Evolutionary conservation across 192 early-diverging fungal genomes (phyloP).

Genomic region (Umbelopsis ramanniana): DNA sequence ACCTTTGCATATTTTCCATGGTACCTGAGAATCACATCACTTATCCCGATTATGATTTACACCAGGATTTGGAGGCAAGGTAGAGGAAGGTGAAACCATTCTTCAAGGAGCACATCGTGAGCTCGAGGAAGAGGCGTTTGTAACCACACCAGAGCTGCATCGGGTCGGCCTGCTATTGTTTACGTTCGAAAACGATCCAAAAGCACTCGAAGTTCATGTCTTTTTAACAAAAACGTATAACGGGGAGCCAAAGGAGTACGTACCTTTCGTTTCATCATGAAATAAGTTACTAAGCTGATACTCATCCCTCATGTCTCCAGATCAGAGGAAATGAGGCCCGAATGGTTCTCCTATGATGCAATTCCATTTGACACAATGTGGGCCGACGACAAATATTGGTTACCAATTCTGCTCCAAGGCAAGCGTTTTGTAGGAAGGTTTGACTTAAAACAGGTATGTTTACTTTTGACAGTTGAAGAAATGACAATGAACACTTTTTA

Average conservation of each 20-base stretch:
- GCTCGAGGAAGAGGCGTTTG: conserved; percentile 42
- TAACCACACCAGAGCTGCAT: conserved; percentile 10
- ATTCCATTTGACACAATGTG: conserved; percentile 77
- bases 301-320: conserved; percentile 17
- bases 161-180: conserved; percentile 65
- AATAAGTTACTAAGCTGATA: background rate
- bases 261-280: background rate
- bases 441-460: conserved; percentile 44
- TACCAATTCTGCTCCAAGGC: conserved; percentile 53
- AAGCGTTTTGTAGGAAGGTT: conserved; percentile 54
- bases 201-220: conserved; percentile 71
- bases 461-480: background rate
- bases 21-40: background rate
- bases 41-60: background rate
- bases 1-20: background rate
- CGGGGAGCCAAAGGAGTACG: conserved; percentile 62
- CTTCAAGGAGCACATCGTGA: conserved; percentile 67
- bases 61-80: conserved; percentile 81
- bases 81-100: conserved; percentile 69
- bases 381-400: conserved; percentile 71
- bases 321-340: conserved; percentile 76
- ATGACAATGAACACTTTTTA: conserved; percentile 5
- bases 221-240: conserved; percentile 49
- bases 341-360: conserved; percentile 63
- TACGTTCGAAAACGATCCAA: conserved; percentile 64